phyloP scores from a whole-genome alignment of 2,329 filamentous ascomycete genomes.

The Colletotrichum sp. region DNA sequence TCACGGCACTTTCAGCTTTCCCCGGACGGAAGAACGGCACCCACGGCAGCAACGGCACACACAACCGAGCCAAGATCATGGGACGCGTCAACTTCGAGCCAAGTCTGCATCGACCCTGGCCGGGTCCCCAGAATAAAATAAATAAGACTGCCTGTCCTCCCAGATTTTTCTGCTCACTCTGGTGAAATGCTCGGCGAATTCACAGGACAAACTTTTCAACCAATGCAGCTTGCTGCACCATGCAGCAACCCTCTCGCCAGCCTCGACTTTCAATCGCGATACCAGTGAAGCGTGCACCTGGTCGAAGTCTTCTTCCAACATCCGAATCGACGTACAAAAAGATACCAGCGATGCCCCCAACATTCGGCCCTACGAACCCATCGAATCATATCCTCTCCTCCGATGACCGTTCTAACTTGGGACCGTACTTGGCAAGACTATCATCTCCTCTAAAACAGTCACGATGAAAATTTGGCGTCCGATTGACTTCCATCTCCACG shows the following conservation, averaged over 20 bases:
- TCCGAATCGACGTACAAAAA: no score
- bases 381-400: no score
- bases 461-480: no score
- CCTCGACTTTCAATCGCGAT: neutral
- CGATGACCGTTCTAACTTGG: no score
- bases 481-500: no score
- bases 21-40: slow-evolving; percentile 1
- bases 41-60: slow-evolving; percentile 8
- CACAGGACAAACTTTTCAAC: rapidly evolving
- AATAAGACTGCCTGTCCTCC: neutral
- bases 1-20: neutral
- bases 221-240: neutral
- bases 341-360: no score
- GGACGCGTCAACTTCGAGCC: slow-evolving; percentile 1
- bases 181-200: neutral
- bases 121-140: neutral
- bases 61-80: slow-evolving; percentile 8
- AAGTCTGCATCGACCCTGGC: neutral
- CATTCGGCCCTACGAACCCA: no score
- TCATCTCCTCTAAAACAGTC: no score
- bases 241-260: neutral
- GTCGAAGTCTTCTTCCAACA: no score
- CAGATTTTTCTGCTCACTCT: neutral
- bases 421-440: no score
- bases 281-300: no score